Evolutionary conservation across 192 early-diverging fungal species (phyloP).

Genomic region (Backusella macrospora): DNA sequence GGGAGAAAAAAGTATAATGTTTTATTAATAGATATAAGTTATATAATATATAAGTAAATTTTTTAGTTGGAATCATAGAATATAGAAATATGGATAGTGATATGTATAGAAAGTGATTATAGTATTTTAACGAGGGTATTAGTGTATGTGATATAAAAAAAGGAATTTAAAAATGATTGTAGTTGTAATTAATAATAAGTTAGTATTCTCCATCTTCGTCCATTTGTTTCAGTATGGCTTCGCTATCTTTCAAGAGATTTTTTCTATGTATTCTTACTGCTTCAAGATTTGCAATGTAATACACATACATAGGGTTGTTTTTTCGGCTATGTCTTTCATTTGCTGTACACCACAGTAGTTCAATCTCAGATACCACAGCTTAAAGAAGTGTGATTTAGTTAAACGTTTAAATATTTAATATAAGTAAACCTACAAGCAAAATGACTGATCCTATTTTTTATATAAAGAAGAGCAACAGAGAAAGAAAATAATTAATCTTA

Average conservation of each 20-base stretch:
- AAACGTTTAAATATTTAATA: not conserved
- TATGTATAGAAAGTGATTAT: not conserved
- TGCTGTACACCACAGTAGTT: conserved; percentile 16
- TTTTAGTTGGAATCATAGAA: not conserved
- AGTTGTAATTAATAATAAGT: not conserved
- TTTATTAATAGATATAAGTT: not conserved
- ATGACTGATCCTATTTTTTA: conserved; percentile 3
- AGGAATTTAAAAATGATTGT: not conserved
- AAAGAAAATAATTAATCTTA: not conserved
- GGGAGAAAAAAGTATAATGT: not conserved
- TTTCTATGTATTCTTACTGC: not conserved
- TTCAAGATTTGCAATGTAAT: conserved; percentile 21
- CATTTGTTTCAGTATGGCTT: not conserved
- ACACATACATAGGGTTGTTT: conserved; percentile 21
- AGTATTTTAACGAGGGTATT: not conserved
- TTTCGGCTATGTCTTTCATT: conserved; percentile 14
- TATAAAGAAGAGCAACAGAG: not conserved
- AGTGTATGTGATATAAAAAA: not conserved
- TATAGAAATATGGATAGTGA: not conserved
- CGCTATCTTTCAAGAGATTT: not conserved
- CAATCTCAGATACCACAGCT: conserved; percentile 23
- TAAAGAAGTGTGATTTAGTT: not conserved
- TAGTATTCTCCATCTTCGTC: conserved; percentile 5
- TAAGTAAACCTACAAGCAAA: conserved; percentile 19
- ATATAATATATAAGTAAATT: not conserved